Base-by-base conservation (phyloP, 768 basidiomycete genomes). In the Tulasnella sp. region DNA sequence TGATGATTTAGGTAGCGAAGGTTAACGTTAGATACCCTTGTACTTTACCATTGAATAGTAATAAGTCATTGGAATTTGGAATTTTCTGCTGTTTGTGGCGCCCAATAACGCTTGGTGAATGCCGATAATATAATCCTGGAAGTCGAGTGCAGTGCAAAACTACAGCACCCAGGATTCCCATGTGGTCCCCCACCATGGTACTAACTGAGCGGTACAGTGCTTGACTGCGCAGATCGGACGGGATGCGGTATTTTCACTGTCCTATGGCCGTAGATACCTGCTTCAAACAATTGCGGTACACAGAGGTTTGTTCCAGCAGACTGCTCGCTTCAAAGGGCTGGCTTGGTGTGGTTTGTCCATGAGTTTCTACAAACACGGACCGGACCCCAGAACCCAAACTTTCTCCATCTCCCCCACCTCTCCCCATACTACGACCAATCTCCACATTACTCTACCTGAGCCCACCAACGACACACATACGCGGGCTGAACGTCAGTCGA, bases 221-320 rank as follows among this genome's bases (percentile, higher is more conserved):
- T 60, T 60, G 58, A 60, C 58, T n/a, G 58, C 58, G 58, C 58
- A 60, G 58, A 60, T 60, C 58, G 58, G 58, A 60, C 58, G 58
- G 58, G 58, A 60, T 60, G 58, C 58, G 58, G 58, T 60, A 60
- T 60, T 60, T 60, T 60, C 58, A 60, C 58, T 60, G 58, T 60
- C 58, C 58, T 60, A 60, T 60, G 58, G 22, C 58, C 58, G 58
- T 60, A 60, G 58, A 60, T 60, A 24, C 28, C 37, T 6, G 2
- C 37, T 37, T 37, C 6, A 37, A 6, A 37, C 37, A 37, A 2
- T 37, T 37, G 37, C 37, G 6, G 37, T 2, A 37, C 37, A 37
- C 2, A 37, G 37, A 37, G 37, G 37, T 6, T 37, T 6, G n/a
- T 37, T 37, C 37, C 37, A 37, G 37, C 6, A 37, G 37, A n/a